Percentiles rank a stretch among this genome's conserved stretches.
Evolutionary conservation across 2,329 filamentous ascomycete genomes (phyloP).

Genomic region (Teratosphaeriaceae sp.): DNA sequence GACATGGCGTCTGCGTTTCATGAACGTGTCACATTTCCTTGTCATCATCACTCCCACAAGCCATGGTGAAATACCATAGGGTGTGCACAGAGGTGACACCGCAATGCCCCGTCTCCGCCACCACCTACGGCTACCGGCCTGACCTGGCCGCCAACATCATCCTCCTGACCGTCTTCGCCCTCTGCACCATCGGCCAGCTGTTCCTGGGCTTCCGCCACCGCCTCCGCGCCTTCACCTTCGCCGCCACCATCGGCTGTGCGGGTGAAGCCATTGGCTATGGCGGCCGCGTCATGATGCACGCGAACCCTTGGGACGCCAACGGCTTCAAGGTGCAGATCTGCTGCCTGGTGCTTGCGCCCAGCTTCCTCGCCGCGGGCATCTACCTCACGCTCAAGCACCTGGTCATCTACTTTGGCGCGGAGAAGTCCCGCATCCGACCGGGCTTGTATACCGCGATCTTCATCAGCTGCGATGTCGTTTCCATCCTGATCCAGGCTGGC

Average conservation of each 20-base stretch:
- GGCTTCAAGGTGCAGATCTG: constrained; percentile 40
- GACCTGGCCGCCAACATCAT: constrained; percentile 33
- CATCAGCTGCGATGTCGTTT: constrained; percentile 43
- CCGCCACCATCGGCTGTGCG: constrained; percentile 33
- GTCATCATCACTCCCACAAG: too few species aligned
- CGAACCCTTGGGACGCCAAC: constrained; percentile 35
- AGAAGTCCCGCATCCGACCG: constrained; percentile 36
- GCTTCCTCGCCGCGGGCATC: constrained; percentile 41
- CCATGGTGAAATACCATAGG: constrained; percentile 8
- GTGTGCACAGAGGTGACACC: constrained; percentile 24
- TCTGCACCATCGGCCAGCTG: constrained; percentile 30
- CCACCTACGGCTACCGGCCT: constrained; percentile 36
- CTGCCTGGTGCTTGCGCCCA: constrained; percentile 37
- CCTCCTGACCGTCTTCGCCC: constrained; percentile 31
- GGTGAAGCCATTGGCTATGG: constrained; percentile 39
- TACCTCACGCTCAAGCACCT: constrained; percentile 44
- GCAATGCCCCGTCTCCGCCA: constrained; percentile 30
- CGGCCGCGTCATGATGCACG: constrained; percentile 36
- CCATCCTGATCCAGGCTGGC: constrained; percentile 38
- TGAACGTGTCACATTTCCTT: background rate
- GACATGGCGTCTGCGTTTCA: too few species aligned
- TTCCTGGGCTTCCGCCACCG: constrained; percentile 29
- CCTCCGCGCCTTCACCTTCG: constrained; percentile 35
- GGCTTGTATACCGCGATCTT: constrained; percentile 45
- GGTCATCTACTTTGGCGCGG: constrained; percentile 36